These are phyloP conservation scores for Withania somnifera DNA, from an alignment of 305 asterid species.

Conservation along the genomic window DNA sequence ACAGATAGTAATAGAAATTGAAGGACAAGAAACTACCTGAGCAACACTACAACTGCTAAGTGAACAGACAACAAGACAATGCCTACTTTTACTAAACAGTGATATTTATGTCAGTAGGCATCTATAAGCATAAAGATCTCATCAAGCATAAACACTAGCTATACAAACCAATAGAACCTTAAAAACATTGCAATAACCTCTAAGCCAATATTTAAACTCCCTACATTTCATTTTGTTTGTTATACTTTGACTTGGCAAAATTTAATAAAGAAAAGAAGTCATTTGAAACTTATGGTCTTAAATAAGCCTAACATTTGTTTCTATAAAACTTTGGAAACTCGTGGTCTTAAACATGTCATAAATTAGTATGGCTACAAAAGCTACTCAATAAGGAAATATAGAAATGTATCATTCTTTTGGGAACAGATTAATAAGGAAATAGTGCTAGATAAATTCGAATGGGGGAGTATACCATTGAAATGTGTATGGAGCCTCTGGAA, in stretches of 20 bases:
- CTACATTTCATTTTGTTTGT: not conserved
- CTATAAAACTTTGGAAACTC: not conserved
- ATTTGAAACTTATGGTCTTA: not conserved
- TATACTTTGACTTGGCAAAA: not conserved
- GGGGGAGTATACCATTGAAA: constrained; percentile 3
- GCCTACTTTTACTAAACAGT: not conserved
- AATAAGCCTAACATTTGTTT: not conserved
- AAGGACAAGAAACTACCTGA: too few species aligned
- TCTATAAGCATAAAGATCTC: not conserved
- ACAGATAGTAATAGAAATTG: too few species aligned
- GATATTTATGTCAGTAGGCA: not conserved
- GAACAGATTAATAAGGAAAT: not conserved
- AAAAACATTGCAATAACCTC: not conserved
- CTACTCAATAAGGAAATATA: not conserved
- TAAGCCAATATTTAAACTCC: not conserved
- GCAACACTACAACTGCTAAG: too few species aligned
- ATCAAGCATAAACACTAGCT: not conserved
- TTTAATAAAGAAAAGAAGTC: not conserved
- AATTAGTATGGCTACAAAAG: not conserved
- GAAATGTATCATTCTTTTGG: not conserved
- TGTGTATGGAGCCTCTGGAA: constrained; percentile 11
- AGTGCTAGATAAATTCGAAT: not conserved
- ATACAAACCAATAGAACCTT: not conserved
- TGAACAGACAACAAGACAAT: too few species aligned
- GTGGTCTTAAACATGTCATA: not conserved